Base-by-base conservation (phyloP, 305 asterid genomes). In the Fraxinus velutina region DNA sequence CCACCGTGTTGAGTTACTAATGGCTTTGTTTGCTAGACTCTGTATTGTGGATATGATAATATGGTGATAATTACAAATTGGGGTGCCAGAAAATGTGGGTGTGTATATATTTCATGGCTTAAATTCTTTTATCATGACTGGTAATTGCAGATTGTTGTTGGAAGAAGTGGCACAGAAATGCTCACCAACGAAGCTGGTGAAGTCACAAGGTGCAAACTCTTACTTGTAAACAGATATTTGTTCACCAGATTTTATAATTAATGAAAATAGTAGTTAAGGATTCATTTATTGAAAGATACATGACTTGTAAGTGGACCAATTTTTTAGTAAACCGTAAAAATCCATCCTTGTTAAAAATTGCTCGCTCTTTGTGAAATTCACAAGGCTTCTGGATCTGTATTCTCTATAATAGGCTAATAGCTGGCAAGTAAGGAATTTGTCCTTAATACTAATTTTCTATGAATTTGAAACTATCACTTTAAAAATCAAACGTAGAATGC, bases 141-240 rank as follows among this genome's bases (percentile, higher is more conserved):
- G 27, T 62, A 78, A 76, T 77, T 81, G 84, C 90, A 96, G 99
- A 96, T 96, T 90, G 99, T 96, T 27, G 94, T 96, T 76, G 99
- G 98, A 85, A 84, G 98, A 88, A 88, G 62, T 36, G 98, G 99
- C 34, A 89, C 93, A 2, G 99, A 96, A 77, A 93, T 92, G 95
- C 97, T 96, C 81, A 96, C 98, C 27, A 94, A 94, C 79, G 99
- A 96, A 89, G 97, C 97, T 72, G 98, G 99, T 72, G 98, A 96
- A 85, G 97, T 94, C 79, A 96, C 99, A 13, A 96, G 98, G 99
- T 94, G 84, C 19, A 19, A 27, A 5, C 10, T 47, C 66, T 83
- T 78, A 78, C 44, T 19, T 44, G 57, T 79, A 62, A 83, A 50
- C 80, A 77, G 62, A 68, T 64, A 52, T 79, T 52, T 68, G 27